Conservation (phyloP, 345 rosid species). For the Adansonia digitata region DNA sequence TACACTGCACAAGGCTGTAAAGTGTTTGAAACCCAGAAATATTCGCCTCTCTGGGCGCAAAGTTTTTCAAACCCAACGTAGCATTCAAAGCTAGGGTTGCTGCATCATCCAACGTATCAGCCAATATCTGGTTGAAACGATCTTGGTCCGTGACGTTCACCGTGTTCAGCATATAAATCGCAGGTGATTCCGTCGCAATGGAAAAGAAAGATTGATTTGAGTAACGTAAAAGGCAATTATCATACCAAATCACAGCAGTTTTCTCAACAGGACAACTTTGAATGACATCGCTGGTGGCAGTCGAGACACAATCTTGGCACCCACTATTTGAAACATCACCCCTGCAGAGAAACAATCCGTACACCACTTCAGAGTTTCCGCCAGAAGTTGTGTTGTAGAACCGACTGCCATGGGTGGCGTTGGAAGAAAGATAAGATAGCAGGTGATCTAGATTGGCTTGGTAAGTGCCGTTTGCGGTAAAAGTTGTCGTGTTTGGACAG, state of each 20-base stretch:
- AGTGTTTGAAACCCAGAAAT: not conserved
- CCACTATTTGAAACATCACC: not conserved
- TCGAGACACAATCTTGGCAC: slow-evolving; percentile 23
- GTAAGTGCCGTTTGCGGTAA: not conserved
- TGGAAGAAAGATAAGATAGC: slow-evolving; percentile 27
- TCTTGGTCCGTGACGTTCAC: not conserved
- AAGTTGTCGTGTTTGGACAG: slow-evolving; percentile 1
- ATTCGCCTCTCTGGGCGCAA: not conserved
- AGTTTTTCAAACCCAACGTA: not conserved
- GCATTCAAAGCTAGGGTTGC: not conserved
- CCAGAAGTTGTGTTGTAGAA: not conserved
- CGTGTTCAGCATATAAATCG: not conserved
- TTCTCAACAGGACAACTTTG: slow-evolving; percentile 8
- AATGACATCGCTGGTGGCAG: slow-evolving; percentile 5
- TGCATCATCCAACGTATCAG: not conserved
- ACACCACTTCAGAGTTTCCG: not conserved
- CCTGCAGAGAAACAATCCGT: not conserved
- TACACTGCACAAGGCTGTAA: not conserved
- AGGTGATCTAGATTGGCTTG: slow-evolving; percentile 15
- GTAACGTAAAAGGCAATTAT: slow-evolving; percentile 29
- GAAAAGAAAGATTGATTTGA: slow-evolving; percentile 14
- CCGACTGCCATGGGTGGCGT: not conserved
- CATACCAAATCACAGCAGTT: slow-evolving; percentile 19
- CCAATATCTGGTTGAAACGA: not conserved
- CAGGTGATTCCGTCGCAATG: not conserved